Evolutionary conservation across 2,329 filamentous ascomycete species (phyloP).

Genomic region (Aspergillus neoniger): DNA sequence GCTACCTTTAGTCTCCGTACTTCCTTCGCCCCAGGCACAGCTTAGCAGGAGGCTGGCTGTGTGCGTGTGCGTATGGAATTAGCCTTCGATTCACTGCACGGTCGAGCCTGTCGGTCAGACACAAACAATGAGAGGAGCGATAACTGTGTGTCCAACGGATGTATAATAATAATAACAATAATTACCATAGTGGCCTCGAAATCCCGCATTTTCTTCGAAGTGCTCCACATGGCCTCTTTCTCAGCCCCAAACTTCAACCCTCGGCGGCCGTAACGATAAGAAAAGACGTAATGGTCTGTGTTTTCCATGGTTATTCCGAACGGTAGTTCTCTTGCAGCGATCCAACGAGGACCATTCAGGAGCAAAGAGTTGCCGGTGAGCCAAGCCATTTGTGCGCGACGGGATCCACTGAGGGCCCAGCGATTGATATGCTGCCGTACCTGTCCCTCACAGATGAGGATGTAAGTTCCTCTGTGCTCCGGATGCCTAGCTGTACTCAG

Average conservation of each 20-base stretch:
- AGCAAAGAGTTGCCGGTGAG: slow-evolving; percentile 11
- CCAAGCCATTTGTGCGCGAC: slow-evolving; percentile 19
- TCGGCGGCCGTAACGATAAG: background rate
- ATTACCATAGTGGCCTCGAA: background rate
- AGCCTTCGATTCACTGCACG: background rate
- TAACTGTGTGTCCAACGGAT: background rate
- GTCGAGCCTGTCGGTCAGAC: background rate
- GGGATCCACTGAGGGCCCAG: slow-evolving; percentile 20
- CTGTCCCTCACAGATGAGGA: slow-evolving; percentile 14
- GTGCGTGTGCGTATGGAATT: background rate
- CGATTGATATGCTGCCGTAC: slow-evolving; percentile 18
- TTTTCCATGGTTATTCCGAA: slow-evolving; percentile 24
- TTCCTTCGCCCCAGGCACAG: background rate
- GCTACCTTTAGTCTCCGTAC: background rate
- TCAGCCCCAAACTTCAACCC: background rate
- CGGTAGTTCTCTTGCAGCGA: slow-evolving; percentile 18
- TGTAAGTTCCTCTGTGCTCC: background rate
- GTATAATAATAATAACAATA: background rate
- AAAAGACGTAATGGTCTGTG: slow-evolving; percentile 7
- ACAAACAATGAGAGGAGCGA: background rate
- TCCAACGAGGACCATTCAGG: slow-evolving; percentile 6
- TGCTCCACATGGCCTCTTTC: background rate
- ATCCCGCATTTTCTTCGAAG: background rate
- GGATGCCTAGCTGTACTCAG: background rate
- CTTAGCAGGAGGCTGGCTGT: background rate